Evolutionary conservation across 129 eudicot genomes (phyloP).

Genomic region (Flaveria ramosissima): DNA sequence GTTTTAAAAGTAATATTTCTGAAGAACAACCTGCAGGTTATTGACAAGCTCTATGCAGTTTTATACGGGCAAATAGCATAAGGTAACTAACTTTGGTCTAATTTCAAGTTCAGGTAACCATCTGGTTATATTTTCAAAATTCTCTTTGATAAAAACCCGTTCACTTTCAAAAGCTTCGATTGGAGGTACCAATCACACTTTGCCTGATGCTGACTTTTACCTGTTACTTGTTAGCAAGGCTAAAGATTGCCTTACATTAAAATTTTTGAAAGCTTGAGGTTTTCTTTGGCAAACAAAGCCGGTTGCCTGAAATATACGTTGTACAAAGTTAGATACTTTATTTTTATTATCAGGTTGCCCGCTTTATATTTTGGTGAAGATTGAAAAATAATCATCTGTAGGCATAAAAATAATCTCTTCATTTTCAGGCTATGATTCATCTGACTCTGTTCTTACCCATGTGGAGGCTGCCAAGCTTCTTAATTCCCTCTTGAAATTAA

Average conservation of each 20-base stretch:
- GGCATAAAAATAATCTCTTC: constrained; percentile 7
- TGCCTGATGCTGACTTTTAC: neutral
- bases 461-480: constrained; percentile 85
- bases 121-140: neutral
- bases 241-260: neutral
- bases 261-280: neutral
- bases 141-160: neutral
- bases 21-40: constrained; percentile 56
- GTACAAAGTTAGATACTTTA: neutral
- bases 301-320: constrained; percentile 5
- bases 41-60: constrained; percentile 17
- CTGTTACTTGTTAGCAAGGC: constrained; percentile 5
- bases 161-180: neutral
- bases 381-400: constrained; percentile 15
- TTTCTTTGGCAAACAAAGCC: neutral
- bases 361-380: constrained; percentile 18
- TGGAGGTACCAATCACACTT: neutral
- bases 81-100: constrained; percentile 5
- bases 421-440: constrained; percentile 48
- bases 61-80: constrained; percentile 3
- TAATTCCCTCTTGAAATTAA: constrained; percentile 90
- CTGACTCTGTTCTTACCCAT: constrained; percentile 67
- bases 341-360: neutral
- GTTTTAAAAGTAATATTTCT: constrained; percentile 48
- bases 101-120: constrained; percentile 8